Evolutionary conservation across 768 basidiomycete species (phyloP).

Genomic region (Suillus decipiens): DNA sequence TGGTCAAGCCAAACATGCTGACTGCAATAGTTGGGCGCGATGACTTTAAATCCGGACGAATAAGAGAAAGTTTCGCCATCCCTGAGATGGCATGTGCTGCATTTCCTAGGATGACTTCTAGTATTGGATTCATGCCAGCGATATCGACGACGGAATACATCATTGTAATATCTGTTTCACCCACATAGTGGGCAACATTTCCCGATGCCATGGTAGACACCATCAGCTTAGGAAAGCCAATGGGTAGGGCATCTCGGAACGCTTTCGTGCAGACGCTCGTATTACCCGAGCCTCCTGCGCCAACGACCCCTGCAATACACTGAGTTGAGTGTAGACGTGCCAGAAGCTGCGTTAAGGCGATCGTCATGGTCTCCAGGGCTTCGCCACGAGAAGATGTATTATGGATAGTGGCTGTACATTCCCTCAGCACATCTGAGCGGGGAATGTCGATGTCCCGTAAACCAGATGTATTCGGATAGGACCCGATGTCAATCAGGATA

Average conservation of each 20-base stretch:
- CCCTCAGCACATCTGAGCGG: conserved; percentile 22
- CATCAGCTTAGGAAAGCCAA: conserved; percentile 32
- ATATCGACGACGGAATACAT: conserved; percentile 34
- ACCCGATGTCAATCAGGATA: conserved; percentile 29
- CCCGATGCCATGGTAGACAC: conserved; percentile 36
- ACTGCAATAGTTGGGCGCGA: conserved; percentile 19
- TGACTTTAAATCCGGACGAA: neutral
- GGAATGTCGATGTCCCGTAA: conserved; percentile 22
- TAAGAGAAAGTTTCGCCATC: conserved; percentile 22
- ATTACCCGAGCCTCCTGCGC: conserved; percentile 28
- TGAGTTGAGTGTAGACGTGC: conserved; percentile 14
- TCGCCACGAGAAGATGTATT: conserved; percentile 14
- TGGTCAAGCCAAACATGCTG: conserved; percentile 33
- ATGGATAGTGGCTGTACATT: neutral
- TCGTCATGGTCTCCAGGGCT: conserved; percentile 21
- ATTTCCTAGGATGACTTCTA: conserved; percentile 25
- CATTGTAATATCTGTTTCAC: conserved; percentile 34
- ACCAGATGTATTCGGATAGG: conserved; percentile 16
- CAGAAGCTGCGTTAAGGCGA: conserved; percentile 22
- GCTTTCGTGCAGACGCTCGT: conserved; percentile 25
- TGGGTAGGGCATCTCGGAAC: conserved; percentile 24
- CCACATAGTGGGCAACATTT: conserved; percentile 27
- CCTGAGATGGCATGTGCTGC: conserved; percentile 30
- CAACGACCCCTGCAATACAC: conserved; percentile 23
- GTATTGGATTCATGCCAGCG: conserved; percentile 29